Conservation (phyloP, 352 stramenopile species). For the Phytophthora sp. region DNA sequence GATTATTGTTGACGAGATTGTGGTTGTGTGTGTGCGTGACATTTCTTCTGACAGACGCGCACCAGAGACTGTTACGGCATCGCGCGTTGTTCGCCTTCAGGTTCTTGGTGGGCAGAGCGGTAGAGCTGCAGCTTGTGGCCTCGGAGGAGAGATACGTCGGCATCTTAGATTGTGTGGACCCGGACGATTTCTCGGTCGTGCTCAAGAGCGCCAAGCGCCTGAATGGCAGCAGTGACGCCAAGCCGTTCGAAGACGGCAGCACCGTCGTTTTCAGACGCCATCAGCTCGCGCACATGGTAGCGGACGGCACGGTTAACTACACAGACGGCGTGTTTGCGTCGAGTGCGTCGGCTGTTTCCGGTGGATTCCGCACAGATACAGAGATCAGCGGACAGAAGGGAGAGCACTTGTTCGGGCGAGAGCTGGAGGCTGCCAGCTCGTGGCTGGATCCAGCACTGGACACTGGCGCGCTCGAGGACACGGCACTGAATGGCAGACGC, state of each 20-base stretch:
- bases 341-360: constrained; percentile 12
- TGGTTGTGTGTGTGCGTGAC: background rate
- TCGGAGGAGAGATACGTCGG: constrained; percentile 65
- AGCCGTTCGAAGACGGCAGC: constrained; percentile 73
- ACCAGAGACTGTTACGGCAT: constrained; percentile 77
- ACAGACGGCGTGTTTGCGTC: constrained; percentile 47
- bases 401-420: constrained; percentile 72
- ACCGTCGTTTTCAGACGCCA: constrained; percentile 78
- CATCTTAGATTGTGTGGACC: constrained; percentile 83
- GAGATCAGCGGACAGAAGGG: constrained; percentile 87
- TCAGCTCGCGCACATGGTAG: constrained; percentile 69
- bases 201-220: constrained; percentile 77
- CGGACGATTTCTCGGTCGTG: constrained; percentile 84
- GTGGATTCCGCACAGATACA: constrained; percentile 85
- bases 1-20: constrained; percentile 2
- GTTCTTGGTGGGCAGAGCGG: constrained; percentile 78
- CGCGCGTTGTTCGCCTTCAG: constrained; percentile 83
- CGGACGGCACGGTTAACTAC: constrained; percentile 70
- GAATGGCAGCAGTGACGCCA: constrained; percentile 22
- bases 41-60: constrained; percentile 44
- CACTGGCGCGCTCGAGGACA: constrained; percentile 73
- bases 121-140: constrained; percentile 71
- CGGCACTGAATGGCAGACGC: constrained; percentile 26
- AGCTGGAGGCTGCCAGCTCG: constrained; percentile 72
- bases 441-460: constrained; percentile 86